These are phyloP conservation scores for Zychaea mexicana DNA, from an alignment of 371 early-diverging fungal genomes.

Conservation along the genomic window DNA sequence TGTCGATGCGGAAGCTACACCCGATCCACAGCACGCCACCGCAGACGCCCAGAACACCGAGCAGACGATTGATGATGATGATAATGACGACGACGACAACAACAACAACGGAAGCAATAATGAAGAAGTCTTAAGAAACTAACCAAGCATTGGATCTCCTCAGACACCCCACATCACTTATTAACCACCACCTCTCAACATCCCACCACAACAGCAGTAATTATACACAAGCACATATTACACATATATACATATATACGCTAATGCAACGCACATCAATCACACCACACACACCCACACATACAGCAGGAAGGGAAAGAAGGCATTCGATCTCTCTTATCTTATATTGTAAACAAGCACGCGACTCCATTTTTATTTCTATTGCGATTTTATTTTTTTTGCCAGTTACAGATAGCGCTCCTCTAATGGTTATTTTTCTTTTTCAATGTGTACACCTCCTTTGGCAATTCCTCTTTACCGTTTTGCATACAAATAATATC, in stretches of 20 bases:
- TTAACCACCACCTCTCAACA: too few relatives aligned
- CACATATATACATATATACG: neutral
- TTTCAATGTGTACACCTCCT: neutral
- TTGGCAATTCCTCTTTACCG: neutral
- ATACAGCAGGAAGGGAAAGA: too few relatives aligned
- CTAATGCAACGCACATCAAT: too few relatives aligned
- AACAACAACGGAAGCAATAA: too few relatives aligned
- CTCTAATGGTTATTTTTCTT: neutral
- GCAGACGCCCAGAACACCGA: neutral
- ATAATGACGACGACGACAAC: neutral
- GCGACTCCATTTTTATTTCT: neutral
- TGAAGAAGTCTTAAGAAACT: too few relatives aligned
- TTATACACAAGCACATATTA: neutral
- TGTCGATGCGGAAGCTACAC: constrained; percentile 12
- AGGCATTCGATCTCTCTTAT: neutral
- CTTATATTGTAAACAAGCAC: neutral
- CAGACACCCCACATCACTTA: too few relatives aligned
- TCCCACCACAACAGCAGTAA: too few relatives aligned
- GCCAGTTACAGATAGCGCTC: too few relatives aligned
- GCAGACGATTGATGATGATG: neutral
- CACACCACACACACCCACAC: too few relatives aligned
- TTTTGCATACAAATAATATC: neutral
- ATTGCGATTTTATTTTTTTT: too few relatives aligned
- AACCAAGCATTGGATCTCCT: too few relatives aligned
- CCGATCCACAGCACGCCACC: neutral